phyloP scores from a whole-genome alignment of 2,329 filamentous ascomycete species.

The Diaporthe sp. region DNA sequence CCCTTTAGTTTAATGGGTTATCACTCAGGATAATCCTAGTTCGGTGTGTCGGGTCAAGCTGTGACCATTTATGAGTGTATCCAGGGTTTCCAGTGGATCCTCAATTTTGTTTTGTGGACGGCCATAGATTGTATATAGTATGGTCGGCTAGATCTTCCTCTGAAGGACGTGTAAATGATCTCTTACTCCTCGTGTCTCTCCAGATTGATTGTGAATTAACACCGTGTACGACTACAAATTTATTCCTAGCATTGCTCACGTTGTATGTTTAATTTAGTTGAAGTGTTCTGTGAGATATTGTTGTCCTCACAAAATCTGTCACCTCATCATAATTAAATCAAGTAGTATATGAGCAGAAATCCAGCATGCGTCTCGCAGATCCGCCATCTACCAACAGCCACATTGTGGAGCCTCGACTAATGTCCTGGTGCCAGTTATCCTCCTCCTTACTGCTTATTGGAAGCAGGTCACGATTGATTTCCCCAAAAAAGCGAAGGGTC shows the following conservation, averaged over 20 bases:
- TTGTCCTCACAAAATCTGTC: too few relatives aligned
- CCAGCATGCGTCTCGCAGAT: background rate
- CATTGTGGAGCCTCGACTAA: background rate
- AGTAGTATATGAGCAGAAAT: conserved; percentile 47
- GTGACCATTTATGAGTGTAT: background rate
- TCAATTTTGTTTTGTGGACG: background rate
- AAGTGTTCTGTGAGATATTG: too few relatives aligned
- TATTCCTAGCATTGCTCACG: conserved; percentile 2
- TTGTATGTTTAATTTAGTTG: conserved; percentile 48
- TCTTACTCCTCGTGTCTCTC: too few relatives aligned
- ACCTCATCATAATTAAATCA: conserved; percentile 67
- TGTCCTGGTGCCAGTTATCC: too few relatives aligned
- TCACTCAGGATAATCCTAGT: background rate
- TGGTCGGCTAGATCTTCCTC: background rate
- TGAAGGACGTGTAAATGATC: background rate
- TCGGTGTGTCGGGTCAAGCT: conserved; percentile 19
- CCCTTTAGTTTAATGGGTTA: background rate
- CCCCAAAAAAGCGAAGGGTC: background rate
- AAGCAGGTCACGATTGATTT: background rate
- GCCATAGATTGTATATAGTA: conserved; percentile 4
- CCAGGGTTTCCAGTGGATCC: background rate
- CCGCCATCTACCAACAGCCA: background rate
- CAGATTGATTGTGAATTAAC: background rate
- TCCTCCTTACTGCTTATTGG: too few relatives aligned
- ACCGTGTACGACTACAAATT: too few relatives aligned